These are phyloP conservation scores for Ustilago xerochloae DNA, from an alignment of 1,284 basidiomycete species.

Conservation along the genomic window DNA sequence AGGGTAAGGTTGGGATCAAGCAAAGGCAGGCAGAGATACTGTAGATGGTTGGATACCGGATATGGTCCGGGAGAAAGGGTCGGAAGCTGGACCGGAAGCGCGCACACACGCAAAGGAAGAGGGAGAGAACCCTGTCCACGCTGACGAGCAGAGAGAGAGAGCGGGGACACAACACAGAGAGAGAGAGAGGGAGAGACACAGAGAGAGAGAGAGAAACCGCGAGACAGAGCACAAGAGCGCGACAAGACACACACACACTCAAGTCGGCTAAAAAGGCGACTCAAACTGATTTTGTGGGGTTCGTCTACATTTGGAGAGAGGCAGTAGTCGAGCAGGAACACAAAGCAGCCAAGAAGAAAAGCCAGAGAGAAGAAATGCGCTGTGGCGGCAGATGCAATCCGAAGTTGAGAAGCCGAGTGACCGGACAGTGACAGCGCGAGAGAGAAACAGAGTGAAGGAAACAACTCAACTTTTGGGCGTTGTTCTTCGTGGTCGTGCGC, in stretches of 20 bases:
- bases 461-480: too few relatives aligned
- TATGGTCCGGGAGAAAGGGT: constrained; percentile 13
- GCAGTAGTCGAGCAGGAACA: not conserved
- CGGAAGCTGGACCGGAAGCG: constrained; percentile 15
- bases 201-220: not conserved
- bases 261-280: not conserved
- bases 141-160: not conserved
- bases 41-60: constrained; percentile 3
- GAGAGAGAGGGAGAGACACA: not conserved
- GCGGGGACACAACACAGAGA: not conserved
- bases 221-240: constrained; percentile 4
- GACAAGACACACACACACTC: not conserved
- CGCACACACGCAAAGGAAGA: not conserved
- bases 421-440: too few relatives aligned
- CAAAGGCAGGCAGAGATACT: too few relatives aligned
- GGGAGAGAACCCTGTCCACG: constrained; percentile 6
- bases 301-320: not conserved
- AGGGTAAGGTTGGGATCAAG: too few relatives aligned
- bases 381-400: not conserved
- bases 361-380: not conserved
- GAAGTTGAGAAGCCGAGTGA: constrained; percentile 9
- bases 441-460: too few relatives aligned
- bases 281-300: constrained; percentile 6
- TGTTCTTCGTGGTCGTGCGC: too few relatives aligned
- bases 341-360: not conserved